A percentile compares a stretch with the other conserved stretches of the same genome.
Evolutionary conservation across 202 grass and related monocot genomes (phyloP).

Genomic region (Hordeum pubiflorum): DNA sequence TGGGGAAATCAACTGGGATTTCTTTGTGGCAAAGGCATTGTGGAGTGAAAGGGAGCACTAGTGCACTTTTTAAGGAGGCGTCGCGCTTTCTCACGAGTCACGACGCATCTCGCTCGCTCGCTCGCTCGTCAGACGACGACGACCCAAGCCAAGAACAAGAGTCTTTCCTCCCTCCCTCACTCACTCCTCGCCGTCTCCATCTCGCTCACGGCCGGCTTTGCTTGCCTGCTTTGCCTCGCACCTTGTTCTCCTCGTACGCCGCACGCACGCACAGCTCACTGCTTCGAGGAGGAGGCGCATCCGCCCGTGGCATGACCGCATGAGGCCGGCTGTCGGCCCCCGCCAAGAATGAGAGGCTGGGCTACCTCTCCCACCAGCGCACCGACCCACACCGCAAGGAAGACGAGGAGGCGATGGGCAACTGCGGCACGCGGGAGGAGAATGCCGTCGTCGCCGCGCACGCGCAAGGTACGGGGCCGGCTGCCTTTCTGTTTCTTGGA

Average conservation of each 20-base stretch:
- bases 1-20: not conserved
- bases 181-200: not conserved
- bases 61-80: not conserved
- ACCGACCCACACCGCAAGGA: not conserved
- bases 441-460: constrained; percentile 97
- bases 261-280: not conserved
- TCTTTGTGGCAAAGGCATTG: not conserved
- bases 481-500: not conserved
- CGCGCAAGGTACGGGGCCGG: constrained; percentile 52
- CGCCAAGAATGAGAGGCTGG: not conserved
- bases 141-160: not conserved
- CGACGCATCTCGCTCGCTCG: not conserved
- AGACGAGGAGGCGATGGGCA: constrained; percentile 58
- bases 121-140: not conserved
- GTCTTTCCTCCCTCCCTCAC: not conserved
- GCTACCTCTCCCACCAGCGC: not conserved
- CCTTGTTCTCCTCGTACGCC: not conserved
- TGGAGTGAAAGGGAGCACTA: not conserved
- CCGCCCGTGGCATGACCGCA: constrained; percentile 23
- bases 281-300: not conserved
- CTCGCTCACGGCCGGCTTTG: not conserved
- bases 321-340: not conserved
- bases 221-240: not conserved
- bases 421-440: constrained; percentile 96
- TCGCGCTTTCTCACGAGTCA: not conserved